A percentile compares a stretch with the other conserved stretches of the same genome.
These are phyloP conservation scores for Suhomyces tanzawaensis DNA, from an alignment of 805 yeast species.

Conservation along the genomic window DNA sequence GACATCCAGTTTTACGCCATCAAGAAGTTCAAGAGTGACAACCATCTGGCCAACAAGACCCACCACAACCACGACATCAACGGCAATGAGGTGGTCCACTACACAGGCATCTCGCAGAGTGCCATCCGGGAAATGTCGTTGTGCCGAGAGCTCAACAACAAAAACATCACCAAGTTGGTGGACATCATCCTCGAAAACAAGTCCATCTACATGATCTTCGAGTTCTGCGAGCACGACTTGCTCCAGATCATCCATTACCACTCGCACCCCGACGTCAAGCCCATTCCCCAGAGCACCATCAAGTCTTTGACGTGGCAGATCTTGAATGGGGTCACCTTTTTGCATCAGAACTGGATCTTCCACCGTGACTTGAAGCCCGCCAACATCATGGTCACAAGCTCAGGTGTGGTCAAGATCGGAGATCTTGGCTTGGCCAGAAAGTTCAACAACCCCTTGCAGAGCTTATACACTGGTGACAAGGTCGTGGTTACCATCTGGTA, in stretches of 20 bases:
- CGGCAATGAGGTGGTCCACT: slow-evolving; percentile 83
- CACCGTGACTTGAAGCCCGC: slow-evolving; percentile 98
- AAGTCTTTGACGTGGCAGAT: slow-evolving; percentile 92
- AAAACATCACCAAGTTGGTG: slow-evolving; percentile 73
- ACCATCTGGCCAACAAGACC: slow-evolving; percentile 32
- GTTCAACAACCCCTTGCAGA: slow-evolving; percentile 82
- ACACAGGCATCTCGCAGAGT: slow-evolving; percentile 93
- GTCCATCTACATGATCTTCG: slow-evolving; percentile 91
- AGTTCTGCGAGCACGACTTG: slow-evolving; percentile 93
- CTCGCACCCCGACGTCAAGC: slow-evolving; percentile 79
- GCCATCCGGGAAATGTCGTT: slow-evolving; percentile 96
- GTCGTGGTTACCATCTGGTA: slow-evolving; percentile 98
- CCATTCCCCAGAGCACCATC: slow-evolving; percentile 74
- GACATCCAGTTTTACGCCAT: slow-evolving; percentile 63
- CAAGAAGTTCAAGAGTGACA: slow-evolving; percentile 91
- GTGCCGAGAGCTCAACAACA: slow-evolving; percentile 81
- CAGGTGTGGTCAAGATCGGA: slow-evolving; percentile 92
- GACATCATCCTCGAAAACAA: slow-evolving; percentile 87
- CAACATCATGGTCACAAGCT: slow-evolving; percentile 88
- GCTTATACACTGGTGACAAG: slow-evolving; percentile 87
- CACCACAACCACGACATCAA: slow-evolving; percentile 44
- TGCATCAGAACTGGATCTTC: slow-evolving; percentile 94
- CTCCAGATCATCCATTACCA: slow-evolving; percentile 93
- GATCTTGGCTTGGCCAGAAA: slow-evolving; percentile 90
- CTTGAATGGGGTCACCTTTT: slow-evolving; percentile 81